These are phyloP conservation scores for Trichoderma orchidacearum DNA, from an alignment of 495 filamentous ascomycete species.

Conservation along the genomic window DNA sequence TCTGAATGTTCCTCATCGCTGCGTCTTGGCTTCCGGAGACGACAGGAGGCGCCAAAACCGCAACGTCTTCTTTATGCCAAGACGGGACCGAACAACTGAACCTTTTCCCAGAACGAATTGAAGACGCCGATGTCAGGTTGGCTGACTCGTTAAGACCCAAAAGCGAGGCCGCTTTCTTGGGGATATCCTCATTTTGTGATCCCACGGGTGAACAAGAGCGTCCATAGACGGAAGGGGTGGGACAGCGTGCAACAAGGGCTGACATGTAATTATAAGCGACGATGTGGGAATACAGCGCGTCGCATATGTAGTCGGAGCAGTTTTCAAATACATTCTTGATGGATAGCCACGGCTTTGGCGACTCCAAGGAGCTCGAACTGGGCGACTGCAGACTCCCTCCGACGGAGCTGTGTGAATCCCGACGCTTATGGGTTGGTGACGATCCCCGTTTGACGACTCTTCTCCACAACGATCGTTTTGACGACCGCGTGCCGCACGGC, in stretches of 20 bases:
- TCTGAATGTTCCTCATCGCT: neutral
- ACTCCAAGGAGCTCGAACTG: constrained; percentile 6
- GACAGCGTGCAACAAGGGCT: neutral
- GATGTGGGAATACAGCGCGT: constrained; percentile 50
- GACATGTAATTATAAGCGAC: constrained; percentile 47
- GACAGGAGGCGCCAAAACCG: neutral
- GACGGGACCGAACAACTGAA: neutral
- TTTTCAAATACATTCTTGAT: constrained; percentile 46
- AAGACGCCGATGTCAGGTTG: neutral
- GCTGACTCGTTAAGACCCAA: neutral
- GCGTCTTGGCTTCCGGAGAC: neutral
- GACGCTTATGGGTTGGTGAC: constrained; percentile 6
- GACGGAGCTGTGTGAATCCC: neutral
- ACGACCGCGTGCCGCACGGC: neutral
- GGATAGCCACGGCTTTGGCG: constrained; percentile 22
- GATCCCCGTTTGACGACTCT: constrained; percentile 2
- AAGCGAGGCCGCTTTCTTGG: constrained; percentile 1
- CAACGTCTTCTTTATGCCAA: neutral
- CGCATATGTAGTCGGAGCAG: constrained; percentile 39
- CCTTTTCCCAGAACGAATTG: neutral
- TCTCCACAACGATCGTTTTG: neutral
- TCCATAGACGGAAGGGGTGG: neutral
- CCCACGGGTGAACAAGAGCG: neutral
- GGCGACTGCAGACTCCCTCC: neutral
- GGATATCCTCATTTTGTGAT: constrained; percentile 1